phyloP scores from a whole-genome alignment of 2,329 filamentous ascomycete species.

The Colletotrichum godetiae region DNA sequence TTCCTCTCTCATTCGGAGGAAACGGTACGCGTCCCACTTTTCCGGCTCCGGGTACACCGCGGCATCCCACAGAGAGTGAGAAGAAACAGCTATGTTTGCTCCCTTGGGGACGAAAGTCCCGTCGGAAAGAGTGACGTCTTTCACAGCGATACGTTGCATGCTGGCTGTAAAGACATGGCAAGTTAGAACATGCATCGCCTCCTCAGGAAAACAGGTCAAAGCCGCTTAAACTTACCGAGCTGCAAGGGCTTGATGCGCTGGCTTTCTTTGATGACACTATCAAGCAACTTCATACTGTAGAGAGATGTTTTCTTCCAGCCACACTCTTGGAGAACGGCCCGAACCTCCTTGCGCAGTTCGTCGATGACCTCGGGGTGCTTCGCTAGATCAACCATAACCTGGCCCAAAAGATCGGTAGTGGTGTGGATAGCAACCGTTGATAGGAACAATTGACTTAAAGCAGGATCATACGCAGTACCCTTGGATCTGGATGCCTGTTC shows the following conservation, averaged over 20 bases:
- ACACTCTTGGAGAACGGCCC: constrained; percentile 45
- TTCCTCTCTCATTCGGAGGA: constrained; percentile 18
- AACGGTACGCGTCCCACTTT: constrained; percentile 16
- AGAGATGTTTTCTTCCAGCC: constrained; percentile 50
- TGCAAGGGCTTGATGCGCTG: constrained; percentile 41
- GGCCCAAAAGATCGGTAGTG: constrained; percentile 49
- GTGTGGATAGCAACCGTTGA: constrained; percentile 67
- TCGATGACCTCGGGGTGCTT: constrained; percentile 52
- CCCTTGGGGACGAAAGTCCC: constrained; percentile 31
- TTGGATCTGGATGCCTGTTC: constrained; percentile 46
- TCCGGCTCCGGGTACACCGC: constrained; percentile 16
- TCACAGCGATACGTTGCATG: constrained; percentile 15
- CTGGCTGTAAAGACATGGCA: not conserved
- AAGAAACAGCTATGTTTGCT: constrained; percentile 1
- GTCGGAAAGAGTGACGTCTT: constrained; percentile 19
- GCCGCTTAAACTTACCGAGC: not conserved
- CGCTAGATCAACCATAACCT: constrained; percentile 52
- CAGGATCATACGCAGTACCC: constrained; percentile 72
- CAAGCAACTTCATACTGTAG: constrained; percentile 52
- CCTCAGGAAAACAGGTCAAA: not conserved
- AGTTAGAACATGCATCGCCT: not conserved
- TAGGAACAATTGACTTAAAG: constrained; percentile 80
- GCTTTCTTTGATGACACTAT: constrained; percentile 55
- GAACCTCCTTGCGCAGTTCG: constrained; percentile 55
- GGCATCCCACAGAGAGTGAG: not conserved